Percentiles rank a stretch among this genome's conserved stretches.
These are phyloP conservation scores for Calonectria fujianensis DNA, from an alignment of 2,329 filamentous ascomycete species.

Conservation along the genomic window DNA sequence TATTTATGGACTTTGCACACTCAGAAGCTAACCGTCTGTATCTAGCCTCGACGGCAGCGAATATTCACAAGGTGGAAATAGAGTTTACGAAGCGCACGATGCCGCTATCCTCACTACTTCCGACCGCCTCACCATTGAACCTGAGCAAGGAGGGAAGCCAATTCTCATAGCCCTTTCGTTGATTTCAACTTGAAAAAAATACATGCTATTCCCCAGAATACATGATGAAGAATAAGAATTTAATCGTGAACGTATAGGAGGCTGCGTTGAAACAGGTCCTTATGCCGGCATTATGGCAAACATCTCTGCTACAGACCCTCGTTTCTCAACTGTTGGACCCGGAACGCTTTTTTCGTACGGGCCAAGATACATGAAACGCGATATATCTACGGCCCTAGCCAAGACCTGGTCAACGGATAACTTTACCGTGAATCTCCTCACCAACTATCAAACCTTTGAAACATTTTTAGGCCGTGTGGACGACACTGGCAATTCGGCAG, in stretches of 20 bases:
- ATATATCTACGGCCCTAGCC: not conserved
- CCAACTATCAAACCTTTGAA: slow-evolving; percentile 6
- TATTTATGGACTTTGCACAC: not conserved
- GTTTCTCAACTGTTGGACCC: not conserved
- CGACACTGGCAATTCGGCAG: not conserved
- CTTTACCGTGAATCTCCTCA: not conserved
- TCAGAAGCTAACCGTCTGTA: not conserved
- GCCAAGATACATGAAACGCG: slow-evolving; percentile 3
- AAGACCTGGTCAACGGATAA: not conserved
- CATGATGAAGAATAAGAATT: not conserved
- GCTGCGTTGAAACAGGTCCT: not conserved
- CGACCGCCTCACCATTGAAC: not conserved
- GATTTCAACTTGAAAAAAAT: not conserved
- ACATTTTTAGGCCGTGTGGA: not conserved
- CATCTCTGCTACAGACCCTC: not conserved
- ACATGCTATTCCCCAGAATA: not conserved
- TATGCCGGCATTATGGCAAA: not conserved
- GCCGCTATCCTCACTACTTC: not conserved
- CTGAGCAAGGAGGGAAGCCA: not conserved
- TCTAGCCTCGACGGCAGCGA: not conserved
- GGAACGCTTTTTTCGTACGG: not conserved
- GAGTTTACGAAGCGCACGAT: not conserved
- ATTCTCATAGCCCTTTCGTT: not conserved
- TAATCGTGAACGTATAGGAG: not conserved
- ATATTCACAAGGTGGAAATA: slow-evolving; percentile 3